Conservation (phyloP, 2,329 filamentous ascomycete genomes). For the Tolypocladium guangdongense region DNA sequence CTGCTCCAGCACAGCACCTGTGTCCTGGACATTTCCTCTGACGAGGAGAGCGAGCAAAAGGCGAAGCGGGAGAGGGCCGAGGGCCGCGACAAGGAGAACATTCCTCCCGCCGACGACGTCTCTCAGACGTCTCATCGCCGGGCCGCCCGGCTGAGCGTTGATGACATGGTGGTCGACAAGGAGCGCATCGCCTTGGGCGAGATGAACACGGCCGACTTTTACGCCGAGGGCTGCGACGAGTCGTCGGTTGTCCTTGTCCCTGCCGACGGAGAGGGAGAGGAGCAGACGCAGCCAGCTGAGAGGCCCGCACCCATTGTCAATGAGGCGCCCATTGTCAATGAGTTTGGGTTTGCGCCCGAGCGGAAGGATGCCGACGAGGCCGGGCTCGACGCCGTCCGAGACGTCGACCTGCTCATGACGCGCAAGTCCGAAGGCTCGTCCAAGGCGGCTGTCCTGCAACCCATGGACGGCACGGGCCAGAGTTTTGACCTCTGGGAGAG, state of each 20-base stretch:
- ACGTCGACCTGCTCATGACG: slow-evolving; percentile 26
- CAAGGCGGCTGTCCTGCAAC: slow-evolving; percentile 37
- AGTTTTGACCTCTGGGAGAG: slow-evolving; percentile 63
- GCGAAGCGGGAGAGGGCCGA: slow-evolving; percentile 41
- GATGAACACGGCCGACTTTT: slow-evolving; percentile 57
- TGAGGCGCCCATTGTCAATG: background rate
- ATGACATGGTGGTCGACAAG: slow-evolving; percentile 52
- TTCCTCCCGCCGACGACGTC: slow-evolving; percentile 61
- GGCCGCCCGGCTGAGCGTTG: slow-evolving; percentile 18
- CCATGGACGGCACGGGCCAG: slow-evolving; percentile 48
- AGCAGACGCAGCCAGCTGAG: slow-evolving; percentile 6
- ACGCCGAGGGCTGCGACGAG: slow-evolving; percentile 53
- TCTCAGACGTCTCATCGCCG: slow-evolving; percentile 41
- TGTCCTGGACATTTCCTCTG: slow-evolving; percentile 78
- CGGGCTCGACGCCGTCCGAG: slow-evolving; percentile 5
- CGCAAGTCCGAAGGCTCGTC: slow-evolving; percentile 25
- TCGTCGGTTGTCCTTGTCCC: slow-evolving; percentile 50
- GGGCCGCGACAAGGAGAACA: slow-evolving; percentile 80
- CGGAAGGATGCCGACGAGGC: slow-evolving; percentile 10
- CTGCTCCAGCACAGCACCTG: slow-evolving; percentile 85
- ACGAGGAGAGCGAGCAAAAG: slow-evolving; percentile 60
- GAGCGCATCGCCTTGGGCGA: slow-evolving; percentile 55
- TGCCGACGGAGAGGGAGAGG: slow-evolving; percentile 43
- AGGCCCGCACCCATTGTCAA: background rate
- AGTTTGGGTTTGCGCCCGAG: slow-evolving; percentile 10